Base-by-base conservation (phyloP, 495 filamentous ascomycete genomes). In the Astrocystis sublimbata region DNA sequence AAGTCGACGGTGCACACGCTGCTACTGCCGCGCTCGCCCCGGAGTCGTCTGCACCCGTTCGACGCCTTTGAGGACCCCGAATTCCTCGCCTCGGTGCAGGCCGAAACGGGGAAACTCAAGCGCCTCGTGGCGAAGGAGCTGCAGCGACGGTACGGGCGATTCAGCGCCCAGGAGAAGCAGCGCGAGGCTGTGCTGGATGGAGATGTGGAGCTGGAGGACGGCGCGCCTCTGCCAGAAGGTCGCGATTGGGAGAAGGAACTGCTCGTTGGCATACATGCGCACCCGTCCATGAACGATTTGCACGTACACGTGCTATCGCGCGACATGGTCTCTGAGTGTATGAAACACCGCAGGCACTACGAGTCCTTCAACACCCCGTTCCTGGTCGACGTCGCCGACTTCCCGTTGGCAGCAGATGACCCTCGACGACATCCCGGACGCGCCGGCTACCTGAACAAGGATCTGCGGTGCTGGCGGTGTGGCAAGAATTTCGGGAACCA, bases 281-380 rank as follows among this genome's bases (percentile, higher is more conserved):
- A 86, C 58, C 94, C 94, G n/a, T 89, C 85, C 19, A 96, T 98
- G 94, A 88, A 85, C 56, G 91, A 97, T 75, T 73, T 98, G 57
- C 94, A 98, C 73, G 81, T 98, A 17, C 94, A 98, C 75, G 85
- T 98, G 36, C 71, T 98, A 31, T 87, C 88, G 17, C 75, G 80
- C 31, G 94, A 98, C 73, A 82, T 87, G 71, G 76, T 83, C 57
- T 90, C 87, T 45, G 83, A 87, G 33, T 81, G 78, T 26, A 64
- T 97, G 68, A 91, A 89, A 75, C 86, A 92, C 69, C 77, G 84
- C 57, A 96, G 92, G 70, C 94, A 98, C 77, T 98, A 97, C 75
- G 93, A 92, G 70, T 91, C 87, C 65, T 97, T 98, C 75, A 82
- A 86, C 21, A 96, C 92, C 35, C 80, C 82, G n/a, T 98, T 98